Percentiles rank a stretch among this genome's conserved stretches.
Evolutionary conservation across 1,284 basidiomycete genomes (phyloP).

Genomic region (Ceratobasidium sp.): DNA sequence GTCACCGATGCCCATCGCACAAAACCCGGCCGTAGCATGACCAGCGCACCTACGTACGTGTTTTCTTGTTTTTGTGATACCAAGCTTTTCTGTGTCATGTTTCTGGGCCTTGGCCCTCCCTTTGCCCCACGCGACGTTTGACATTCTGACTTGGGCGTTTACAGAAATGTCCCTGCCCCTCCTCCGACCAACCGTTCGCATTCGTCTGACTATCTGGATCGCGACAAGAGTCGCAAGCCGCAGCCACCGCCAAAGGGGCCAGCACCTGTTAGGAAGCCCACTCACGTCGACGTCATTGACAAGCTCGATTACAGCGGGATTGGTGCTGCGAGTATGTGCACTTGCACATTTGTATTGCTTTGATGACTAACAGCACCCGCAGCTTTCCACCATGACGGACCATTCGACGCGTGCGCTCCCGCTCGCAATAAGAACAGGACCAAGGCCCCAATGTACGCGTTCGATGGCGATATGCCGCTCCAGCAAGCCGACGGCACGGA

Average conservation of each 20-base stretch:
- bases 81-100: constrained; percentile 10
- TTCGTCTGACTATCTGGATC: constrained; percentile 33
- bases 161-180: constrained; percentile 3
- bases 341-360: constrained; percentile 34
- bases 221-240: constrained; percentile 62
- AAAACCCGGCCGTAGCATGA: constrained; percentile 32
- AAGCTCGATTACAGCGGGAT: constrained; percentile 75
- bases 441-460: constrained; percentile 85
- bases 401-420: constrained; percentile 88
- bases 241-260: constrained; percentile 54
- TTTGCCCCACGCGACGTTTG: constrained; percentile 22
- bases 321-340: constrained; percentile 74
- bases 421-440: constrained; percentile 83
- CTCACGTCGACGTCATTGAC: constrained; percentile 75
- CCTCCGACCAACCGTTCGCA: constrained; percentile 28
- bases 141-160: neutral
- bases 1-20: constrained; percentile 15
- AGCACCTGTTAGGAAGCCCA: constrained; percentile 75
- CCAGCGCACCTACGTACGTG: constrained; percentile 27
- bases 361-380: constrained; percentile 38
- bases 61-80: neutral
- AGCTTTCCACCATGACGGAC: constrained; percentile 92
- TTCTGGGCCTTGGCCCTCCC: constrained; percentile 6
- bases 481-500: constrained; percentile 60
- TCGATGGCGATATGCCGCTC: constrained; percentile 65